Evolutionary conservation across 1,284 basidiomycete genomes (phyloP).

Genomic region (Agaricales sp.): DNA sequence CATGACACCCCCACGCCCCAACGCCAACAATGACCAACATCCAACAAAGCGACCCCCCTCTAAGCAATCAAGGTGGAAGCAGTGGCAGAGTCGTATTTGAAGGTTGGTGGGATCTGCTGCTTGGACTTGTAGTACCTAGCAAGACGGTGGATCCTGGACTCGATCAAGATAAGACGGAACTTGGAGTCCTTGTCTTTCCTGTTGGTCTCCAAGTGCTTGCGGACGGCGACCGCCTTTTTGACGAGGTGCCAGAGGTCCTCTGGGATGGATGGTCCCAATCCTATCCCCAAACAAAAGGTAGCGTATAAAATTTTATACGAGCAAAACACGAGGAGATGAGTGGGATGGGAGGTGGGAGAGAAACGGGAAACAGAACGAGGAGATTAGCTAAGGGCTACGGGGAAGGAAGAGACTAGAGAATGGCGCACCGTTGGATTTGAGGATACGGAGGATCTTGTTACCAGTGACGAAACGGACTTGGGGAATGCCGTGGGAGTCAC

Average conservation of each 20-base stretch:
- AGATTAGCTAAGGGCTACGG: conserved; percentile 21
- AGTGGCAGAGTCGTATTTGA: conserved; percentile 95
- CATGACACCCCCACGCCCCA: too few relatives aligned
- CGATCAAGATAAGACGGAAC: conserved; percentile 96
- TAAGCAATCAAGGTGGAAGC: conserved; percentile 80
- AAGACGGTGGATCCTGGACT: conserved; percentile 96
- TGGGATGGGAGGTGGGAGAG: conserved; percentile 12
- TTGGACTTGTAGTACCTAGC: conserved; percentile 97
- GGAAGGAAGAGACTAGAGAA: conserved; percentile 3
- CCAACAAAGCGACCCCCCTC: conserved; percentile 12
- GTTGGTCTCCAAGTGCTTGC: conserved; percentile 98
- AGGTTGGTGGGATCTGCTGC: conserved; percentile 94
- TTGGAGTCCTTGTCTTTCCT: conserved; percentile 98
- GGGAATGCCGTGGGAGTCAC: conserved; percentile 97
- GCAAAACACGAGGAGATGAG: conserved; percentile 15
- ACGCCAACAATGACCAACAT: too few relatives aligned
- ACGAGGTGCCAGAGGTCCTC: conserved; percentile 99
- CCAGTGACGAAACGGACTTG: conserved; percentile 97
- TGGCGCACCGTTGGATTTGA: conserved; percentile 84
- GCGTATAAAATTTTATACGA: conserved; percentile 8
- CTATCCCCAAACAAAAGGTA: conserved; percentile 62
- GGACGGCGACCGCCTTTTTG: conserved; percentile 99
- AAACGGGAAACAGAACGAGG: conserved; percentile 13
- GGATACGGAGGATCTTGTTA: conserved; percentile 98
- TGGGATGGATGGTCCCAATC: conserved; percentile 94